Base-by-base conservation (phyloP, 1,284 basidiomycete genomes). In the Athelia sp. region DNA sequence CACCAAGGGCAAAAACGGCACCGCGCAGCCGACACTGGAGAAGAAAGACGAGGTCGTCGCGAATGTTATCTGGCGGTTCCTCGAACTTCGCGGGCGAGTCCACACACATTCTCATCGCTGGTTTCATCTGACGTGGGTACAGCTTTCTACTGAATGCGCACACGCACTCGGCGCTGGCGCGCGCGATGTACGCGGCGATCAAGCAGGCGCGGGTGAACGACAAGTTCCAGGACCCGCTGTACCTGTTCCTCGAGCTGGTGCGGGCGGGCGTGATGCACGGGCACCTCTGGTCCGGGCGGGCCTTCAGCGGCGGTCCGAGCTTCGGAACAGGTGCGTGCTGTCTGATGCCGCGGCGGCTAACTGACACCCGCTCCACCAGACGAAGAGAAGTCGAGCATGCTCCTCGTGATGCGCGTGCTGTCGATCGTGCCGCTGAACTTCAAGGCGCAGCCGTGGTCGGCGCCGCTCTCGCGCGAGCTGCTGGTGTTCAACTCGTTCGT, bases 1-100 rank as follows among this genome's bases (percentile, higher is more conserved):
- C 45, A 95, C 93, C 57, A 82, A 83, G 70, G 72, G 74, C 51
- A 82, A 79, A 69, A 62, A 65, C 48, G 73, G 58, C 48, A 58
- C 67, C 21, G 62, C 70, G 35, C 55, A 60, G 26, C 67, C 70
- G 35, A 76, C 79, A 10, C 76, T 99, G 31, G 96, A 98, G 55
- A 98, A 97, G 72, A 99, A 99, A 72, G 96, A 99, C 62, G 97
- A 99, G 67, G 79, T 97, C 1, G 96, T 99, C 1, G 96, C 95
- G 8, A 99, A 99, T 65, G 92, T 95, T 26, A 90, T 99, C 54
- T 98, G 95, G 95, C 82, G 96, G 43, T 97, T 99, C 80, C 79
- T 99, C 50, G 96, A 98, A 67, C 73, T 99, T 49, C 78, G 96
- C 68, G 93, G 93, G 88, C 94, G 70, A 66, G 66, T 63, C 43